Conservation (phyloP, 345 rosid species). For the Toxicodendron radicans region DNA sequence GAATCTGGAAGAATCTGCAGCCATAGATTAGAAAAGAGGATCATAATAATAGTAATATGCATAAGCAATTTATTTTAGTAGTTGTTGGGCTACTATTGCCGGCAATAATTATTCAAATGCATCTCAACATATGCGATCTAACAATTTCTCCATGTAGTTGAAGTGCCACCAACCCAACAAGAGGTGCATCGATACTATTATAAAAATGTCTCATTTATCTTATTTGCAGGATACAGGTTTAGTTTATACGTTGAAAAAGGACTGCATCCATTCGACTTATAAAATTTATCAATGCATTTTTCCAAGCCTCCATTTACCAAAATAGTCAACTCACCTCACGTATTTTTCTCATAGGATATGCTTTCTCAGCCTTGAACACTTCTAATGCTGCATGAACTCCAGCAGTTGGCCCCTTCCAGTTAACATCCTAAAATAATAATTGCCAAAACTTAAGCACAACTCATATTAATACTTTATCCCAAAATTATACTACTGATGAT, state of each 20-base stretch:
- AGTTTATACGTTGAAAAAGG: background rate
- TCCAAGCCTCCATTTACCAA: conserved; percentile 9
- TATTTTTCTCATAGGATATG: conserved; percentile 73
- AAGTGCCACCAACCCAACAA: background rate
- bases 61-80: background rate
- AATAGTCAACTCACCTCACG: conserved; percentile 49
- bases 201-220: background rate
- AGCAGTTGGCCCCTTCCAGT: conserved; percentile 90
- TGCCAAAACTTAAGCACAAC: conserved; percentile 4
- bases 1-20: conserved; percentile 83
- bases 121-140: background rate
- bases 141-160: background rate
- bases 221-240: background rate
- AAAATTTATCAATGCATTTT: conserved; percentile 6
- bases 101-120: background rate
- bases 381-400: conserved; percentile 86
- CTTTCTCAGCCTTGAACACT: conserved; percentile 80
- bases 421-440: conserved; percentile 56
- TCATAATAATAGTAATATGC: background rate
- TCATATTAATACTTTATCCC: background rate
- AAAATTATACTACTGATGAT: conserved; percentile 1
- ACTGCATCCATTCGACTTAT: background rate
- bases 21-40: conserved; percentile 22
- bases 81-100: background rate
- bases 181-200: background rate